phyloP scores from a whole-genome alignment of 768 basidiomycete species.

The Tricholomella constricta region DNA sequence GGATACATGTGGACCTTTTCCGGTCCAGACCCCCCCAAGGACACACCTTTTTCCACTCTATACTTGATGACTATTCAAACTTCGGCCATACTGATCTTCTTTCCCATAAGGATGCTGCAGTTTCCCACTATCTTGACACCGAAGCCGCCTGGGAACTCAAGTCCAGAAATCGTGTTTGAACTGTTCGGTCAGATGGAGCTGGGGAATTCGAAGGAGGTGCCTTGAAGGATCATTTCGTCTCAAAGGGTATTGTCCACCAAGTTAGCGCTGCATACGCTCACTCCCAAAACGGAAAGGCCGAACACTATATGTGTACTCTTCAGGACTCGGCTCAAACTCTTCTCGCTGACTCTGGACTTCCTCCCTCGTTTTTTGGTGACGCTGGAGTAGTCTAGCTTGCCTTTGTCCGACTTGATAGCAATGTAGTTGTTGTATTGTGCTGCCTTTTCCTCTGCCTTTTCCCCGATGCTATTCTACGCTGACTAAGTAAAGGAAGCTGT shows the following conservation, averaged over 20 bases:
- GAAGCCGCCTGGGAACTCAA: constrained; percentile 3
- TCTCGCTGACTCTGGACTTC: constrained; percentile 23
- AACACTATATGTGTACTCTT: constrained; percentile 29
- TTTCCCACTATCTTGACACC: not conserved
- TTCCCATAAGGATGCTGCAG: constrained; percentile 1
- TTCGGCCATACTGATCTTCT: constrained; percentile 15
- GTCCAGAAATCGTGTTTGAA: constrained; percentile 3
- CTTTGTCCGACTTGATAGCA: no score
- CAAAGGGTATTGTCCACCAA: constrained; percentile 25
- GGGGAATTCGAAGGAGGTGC: no score
- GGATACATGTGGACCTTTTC: constrained; percentile 29
- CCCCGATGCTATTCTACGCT: no score
- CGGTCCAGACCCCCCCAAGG: constrained; percentile 10
- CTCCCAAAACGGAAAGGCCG: constrained; percentile 32
- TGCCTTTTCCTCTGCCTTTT: no score
- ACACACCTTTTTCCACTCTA: constrained; percentile 6
- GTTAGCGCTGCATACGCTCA: constrained; percentile 30
- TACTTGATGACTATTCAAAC: constrained; percentile 22
- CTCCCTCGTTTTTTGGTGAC: constrained; percentile 24
- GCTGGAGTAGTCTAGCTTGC: constrained; percentile 11
- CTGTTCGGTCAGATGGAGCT: constrained; percentile 21
- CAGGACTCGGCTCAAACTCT: constrained; percentile 24
- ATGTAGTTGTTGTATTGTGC: no score
- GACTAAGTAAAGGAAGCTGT: no score
- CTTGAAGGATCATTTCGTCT: no score